Evolutionary conservation across 1,139 yeast genomes (phyloP).

Genomic region (Lodderomyces elongisporus): DNA sequence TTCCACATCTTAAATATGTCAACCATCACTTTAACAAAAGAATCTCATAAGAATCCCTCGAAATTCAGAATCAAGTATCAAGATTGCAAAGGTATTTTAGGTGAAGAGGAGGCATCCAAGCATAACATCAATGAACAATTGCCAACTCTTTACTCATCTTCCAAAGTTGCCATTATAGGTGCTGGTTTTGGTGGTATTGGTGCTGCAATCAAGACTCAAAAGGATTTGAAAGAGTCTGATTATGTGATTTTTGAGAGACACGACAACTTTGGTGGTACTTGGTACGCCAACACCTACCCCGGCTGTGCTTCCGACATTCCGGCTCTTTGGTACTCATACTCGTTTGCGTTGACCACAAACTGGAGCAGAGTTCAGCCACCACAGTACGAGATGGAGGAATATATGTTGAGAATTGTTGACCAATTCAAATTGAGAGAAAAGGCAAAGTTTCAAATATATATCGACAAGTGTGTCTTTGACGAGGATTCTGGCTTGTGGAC

Average conservation of each 20-base stretch:
- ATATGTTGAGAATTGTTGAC: slow-evolving; percentile 35
- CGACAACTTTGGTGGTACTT: slow-evolving; percentile 47
- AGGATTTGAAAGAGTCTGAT: slow-evolving; percentile 29
- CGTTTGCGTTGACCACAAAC: slow-evolving; percentile 34
- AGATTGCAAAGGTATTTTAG: slow-evolving; percentile 26
- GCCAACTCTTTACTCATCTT: slow-evolving; percentile 21
- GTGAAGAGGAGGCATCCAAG: slow-evolving; percentile 13
- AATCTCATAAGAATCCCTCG: slow-evolving; percentile 31
- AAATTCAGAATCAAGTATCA: slow-evolving; percentile 27
- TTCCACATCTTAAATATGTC: too few relatives aligned
- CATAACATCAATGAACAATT: slow-evolving; percentile 12
- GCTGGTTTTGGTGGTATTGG: slow-evolving; percentile 48
- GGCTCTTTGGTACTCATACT: slow-evolving; percentile 44
- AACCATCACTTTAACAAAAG: slow-evolving; percentile 24
- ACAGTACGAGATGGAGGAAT: slow-evolving; percentile 45
- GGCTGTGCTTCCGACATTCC: slow-evolving; percentile 53
- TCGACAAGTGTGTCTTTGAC: slow-evolving; percentile 27
- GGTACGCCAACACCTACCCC: slow-evolving; percentile 52
- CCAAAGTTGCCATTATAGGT: slow-evolving; percentile 40
- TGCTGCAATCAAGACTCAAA: slow-evolving; percentile 26
- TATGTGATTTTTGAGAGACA: slow-evolving; percentile 42
- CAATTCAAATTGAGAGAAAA: slow-evolving; percentile 29
- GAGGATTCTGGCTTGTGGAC: slow-evolving; percentile 35
- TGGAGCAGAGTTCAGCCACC: slow-evolving; percentile 47
- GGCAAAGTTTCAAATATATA: slow-evolving; percentile 25